A percentile compares a stretch with the other conserved stretches of the same genome.
phyloP scores from a whole-genome alignment of 305 asterid genomes.

The Fraxinus velutina region DNA sequence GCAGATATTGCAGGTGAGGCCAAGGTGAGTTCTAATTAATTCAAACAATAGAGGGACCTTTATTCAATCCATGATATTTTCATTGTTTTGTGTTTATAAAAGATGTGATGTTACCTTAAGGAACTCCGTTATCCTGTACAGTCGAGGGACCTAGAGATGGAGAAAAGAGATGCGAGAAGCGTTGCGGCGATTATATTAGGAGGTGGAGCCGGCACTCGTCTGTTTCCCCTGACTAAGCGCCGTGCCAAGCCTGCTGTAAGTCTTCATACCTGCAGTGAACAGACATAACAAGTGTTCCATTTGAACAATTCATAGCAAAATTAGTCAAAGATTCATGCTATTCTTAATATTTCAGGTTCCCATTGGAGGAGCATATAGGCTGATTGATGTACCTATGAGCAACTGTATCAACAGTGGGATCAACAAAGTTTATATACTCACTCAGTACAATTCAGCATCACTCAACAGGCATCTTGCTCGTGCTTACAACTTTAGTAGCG shows the following conservation, averaged over 20 bases:
- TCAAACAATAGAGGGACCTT: background rate
- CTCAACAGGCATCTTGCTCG: constrained; percentile 88
- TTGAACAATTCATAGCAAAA: background rate
- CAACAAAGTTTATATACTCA: constrained; percentile 87
- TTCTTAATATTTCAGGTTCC: constrained; percentile 60
- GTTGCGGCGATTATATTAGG: constrained; percentile 86
- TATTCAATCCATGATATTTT: background rate
- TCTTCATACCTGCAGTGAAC: constrained; percentile 6
- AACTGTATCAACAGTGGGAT: constrained; percentile 94
- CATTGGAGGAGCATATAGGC: constrained; percentile 89
- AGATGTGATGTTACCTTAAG: background rate
- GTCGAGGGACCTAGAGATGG: constrained; percentile 68
- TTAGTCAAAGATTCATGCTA: background rate
- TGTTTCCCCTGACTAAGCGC: constrained; percentile 88
- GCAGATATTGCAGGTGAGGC: constrained; percentile 64
- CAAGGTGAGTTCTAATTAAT: constrained; percentile 55
- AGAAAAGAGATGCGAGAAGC: constrained; percentile 68
- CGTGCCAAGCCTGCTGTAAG: constrained; percentile 97
- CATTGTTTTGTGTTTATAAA: background rate
- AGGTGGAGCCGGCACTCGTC: constrained; percentile 96
- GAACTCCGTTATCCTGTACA: constrained; percentile 19
- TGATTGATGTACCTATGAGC: constrained; percentile 95
- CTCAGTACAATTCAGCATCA: constrained; percentile 93
- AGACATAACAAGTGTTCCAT: background rate
- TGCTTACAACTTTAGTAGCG: constrained; percentile 74